Evolutionary conservation across 75 land plant genomes (phyloP).

Genomic region (Pseudotsuga menziesii): DNA sequence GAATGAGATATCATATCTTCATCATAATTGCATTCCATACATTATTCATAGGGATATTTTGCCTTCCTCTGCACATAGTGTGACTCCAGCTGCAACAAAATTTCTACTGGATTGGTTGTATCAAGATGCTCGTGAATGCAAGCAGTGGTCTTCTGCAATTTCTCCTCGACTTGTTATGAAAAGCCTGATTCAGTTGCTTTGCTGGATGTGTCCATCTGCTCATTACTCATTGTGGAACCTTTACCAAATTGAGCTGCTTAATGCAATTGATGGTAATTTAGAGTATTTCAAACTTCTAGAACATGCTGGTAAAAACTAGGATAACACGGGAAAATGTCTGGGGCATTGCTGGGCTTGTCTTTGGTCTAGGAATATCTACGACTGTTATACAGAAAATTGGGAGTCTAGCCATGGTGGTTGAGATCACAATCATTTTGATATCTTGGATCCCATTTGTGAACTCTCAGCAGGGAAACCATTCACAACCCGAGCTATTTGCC

Average conservation of each 20-base stretch:
- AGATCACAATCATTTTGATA: slow-evolving; percentile 38
- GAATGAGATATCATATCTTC: slow-evolving; percentile 46
- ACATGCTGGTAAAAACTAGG: not conserved
- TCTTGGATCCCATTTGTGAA: slow-evolving; percentile 42
- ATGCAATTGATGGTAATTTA: not conserved
- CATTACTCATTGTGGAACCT: slow-evolving; percentile 27
- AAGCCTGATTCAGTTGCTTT: slow-evolving; percentile 28
- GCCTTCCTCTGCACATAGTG: slow-evolving; percentile 46
- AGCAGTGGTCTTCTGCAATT: slow-evolving; percentile 79
- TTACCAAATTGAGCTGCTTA: slow-evolving; percentile 16
- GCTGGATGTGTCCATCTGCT: slow-evolving; percentile 28
- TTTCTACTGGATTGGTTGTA: slow-evolving; percentile 53
- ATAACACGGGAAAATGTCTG: slow-evolving; percentile 47
- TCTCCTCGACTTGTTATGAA: slow-evolving; percentile 55
- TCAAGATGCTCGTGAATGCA: slow-evolving; percentile 63
- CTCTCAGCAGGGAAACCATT: not conserved
- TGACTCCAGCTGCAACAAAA: slow-evolving; percentile 31
- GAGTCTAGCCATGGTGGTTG: slow-evolving; percentile 34
- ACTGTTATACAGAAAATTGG: slow-evolving; percentile 46
- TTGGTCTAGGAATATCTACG: slow-evolving; percentile 59
- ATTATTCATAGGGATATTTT: slow-evolving; percentile 11
- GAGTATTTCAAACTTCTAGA: slow-evolving; percentile 4
- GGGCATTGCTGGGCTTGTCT: slow-evolving; percentile 62
- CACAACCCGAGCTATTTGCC: not conserved
- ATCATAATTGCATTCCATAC: too few relatives aligned